These are phyloP conservation scores for Keithomyces neogunnii DNA, from an alignment of 2,329 filamentous ascomycete species.

Conservation along the genomic window DNA sequence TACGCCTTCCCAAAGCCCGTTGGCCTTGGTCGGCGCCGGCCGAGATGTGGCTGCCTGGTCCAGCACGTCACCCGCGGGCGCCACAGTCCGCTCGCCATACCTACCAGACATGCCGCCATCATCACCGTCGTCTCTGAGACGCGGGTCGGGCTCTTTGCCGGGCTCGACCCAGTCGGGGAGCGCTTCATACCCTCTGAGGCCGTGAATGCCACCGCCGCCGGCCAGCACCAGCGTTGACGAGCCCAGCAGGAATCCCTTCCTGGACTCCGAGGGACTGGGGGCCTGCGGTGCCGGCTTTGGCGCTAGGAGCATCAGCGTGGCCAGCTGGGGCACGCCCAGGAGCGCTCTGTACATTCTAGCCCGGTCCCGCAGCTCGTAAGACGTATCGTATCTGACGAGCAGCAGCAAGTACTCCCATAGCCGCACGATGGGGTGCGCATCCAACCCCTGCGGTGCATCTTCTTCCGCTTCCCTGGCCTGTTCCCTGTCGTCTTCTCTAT, in stretches of 20 bases:
- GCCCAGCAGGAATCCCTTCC: constrained; percentile 70
- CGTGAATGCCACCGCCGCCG: constrained; percentile 62
- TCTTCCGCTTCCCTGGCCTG: constrained; percentile 26
- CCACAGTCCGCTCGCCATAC: constrained; percentile 24
- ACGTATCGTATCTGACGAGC: constrained; percentile 84
- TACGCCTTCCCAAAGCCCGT: constrained; percentile 42
- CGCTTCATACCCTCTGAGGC: constrained; percentile 67
- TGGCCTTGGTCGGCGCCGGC: constrained; percentile 34
- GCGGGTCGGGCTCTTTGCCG: constrained; percentile 71
- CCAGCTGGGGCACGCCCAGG: constrained; percentile 75
- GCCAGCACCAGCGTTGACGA: constrained; percentile 81
- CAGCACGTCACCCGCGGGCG: constrained; percentile 55
- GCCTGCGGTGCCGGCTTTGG: constrained; percentile 91
- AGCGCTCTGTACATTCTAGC: constrained; percentile 82
- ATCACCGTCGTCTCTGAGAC: constrained; percentile 53
- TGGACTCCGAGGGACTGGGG: constrained; percentile 77
- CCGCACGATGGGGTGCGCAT: constrained; percentile 58
- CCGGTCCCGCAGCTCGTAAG: constrained; percentile 89
- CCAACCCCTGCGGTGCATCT: constrained; percentile 20
- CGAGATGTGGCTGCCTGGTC: constrained; percentile 42
- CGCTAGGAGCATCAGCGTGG: constrained; percentile 81
- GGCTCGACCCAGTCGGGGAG: constrained; percentile 79
- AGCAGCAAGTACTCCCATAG: constrained; percentile 81
- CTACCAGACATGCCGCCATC: constrained; percentile 18
- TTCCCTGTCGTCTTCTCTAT: constrained; percentile 44